A percentile compares a stretch with the other conserved stretches of the same genome.
Conservation (phyloP, 805 yeast species). For the Candida adriatica region DNA sequence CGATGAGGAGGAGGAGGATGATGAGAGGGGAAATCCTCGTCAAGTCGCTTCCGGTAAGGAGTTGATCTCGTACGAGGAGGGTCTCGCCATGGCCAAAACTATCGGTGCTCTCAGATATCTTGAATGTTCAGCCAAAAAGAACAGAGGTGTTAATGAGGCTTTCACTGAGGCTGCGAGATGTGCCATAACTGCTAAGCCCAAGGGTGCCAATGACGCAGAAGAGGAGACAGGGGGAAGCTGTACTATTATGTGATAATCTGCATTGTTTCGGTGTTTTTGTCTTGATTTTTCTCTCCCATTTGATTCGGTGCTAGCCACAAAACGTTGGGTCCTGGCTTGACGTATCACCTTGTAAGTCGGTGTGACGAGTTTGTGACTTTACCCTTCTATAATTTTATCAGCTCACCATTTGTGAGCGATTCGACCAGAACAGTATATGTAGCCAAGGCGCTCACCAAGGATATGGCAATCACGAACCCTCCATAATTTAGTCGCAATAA, state of each 20-base stretch:
- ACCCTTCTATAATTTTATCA: too few relatives aligned
- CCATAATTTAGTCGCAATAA: too few relatives aligned
- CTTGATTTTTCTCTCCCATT: too few relatives aligned
- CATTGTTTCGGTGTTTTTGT: neutral
- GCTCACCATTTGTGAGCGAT: too few relatives aligned
- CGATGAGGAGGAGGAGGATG: constrained; percentile 43
- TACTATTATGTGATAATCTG: constrained; percentile 31
- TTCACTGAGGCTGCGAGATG: constrained; percentile 98
- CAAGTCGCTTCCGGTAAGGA: too few relatives aligned
- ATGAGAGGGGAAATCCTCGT: constrained; percentile 25
- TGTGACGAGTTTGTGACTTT: too few relatives aligned
- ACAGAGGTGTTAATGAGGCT: constrained; percentile 98
- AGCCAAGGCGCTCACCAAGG: too few relatives aligned
- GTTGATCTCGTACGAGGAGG: constrained; percentile 86
- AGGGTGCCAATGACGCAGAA: constrained; percentile 51
- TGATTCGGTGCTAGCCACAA: too few relatives aligned
- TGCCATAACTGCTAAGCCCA: constrained; percentile 84
- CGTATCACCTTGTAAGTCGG: too few relatives aligned
- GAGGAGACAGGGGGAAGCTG: constrained; percentile 29
- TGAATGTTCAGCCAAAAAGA: constrained; percentile 95
- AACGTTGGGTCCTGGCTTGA: too few relatives aligned
- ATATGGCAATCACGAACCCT: too few relatives aligned
- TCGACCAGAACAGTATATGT: too few relatives aligned
- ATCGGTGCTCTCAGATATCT: constrained; percentile 92
- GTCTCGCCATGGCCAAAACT: constrained; percentile 83